phyloP scores from a whole-genome alignment of 1,284 basidiomycete genomes.

The Schizophyllum commune region DNA sequence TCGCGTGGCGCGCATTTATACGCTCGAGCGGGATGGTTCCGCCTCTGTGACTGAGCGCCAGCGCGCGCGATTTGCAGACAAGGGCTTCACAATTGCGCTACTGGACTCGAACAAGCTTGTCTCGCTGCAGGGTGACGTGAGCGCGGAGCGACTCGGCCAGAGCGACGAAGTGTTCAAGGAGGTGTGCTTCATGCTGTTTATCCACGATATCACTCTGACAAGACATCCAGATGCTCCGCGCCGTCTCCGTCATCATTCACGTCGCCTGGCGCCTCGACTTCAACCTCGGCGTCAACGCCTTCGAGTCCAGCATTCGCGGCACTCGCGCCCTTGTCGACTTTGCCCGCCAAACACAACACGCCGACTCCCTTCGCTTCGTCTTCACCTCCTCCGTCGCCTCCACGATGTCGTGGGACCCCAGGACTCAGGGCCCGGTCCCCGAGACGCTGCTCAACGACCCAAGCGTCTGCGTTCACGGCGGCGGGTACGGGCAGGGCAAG shows the following conservation, averaged over 20 bases:
- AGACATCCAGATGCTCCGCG: constrained; percentile 2
- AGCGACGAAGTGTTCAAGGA: background rate
- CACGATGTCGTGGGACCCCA: background rate
- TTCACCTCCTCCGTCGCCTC: constrained; percentile 21
- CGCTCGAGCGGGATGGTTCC: constrained; percentile 14
- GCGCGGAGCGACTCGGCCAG: background rate
- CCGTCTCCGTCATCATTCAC: constrained; percentile 7
- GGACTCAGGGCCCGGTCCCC: background rate
- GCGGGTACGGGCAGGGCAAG: constrained; percentile 27
- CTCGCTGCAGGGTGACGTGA: constrained; percentile 13
- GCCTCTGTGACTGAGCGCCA: constrained; percentile 11
- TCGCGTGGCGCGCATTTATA: constrained; percentile 18
- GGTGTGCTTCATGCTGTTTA: background rate
- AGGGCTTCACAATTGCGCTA: constrained; percentile 12
- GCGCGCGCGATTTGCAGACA: constrained; percentile 10
- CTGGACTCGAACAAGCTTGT: constrained; percentile 14
- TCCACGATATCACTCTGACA: background rate
- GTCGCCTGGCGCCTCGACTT: constrained; percentile 34
- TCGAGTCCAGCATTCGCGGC: constrained; percentile 27
- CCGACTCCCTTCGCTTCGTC: constrained; percentile 15
- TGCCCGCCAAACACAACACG: constrained; percentile 13
- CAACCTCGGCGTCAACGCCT: constrained; percentile 28
- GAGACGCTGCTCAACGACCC: constrained; percentile 16
- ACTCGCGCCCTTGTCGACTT: constrained; percentile 30
- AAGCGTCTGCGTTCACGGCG: constrained; percentile 12